These are phyloP conservation scores for Cryptosporidium ubiquitum DNA, from an alignment of 169 alveolate species.

Conservation along the genomic window DNA sequence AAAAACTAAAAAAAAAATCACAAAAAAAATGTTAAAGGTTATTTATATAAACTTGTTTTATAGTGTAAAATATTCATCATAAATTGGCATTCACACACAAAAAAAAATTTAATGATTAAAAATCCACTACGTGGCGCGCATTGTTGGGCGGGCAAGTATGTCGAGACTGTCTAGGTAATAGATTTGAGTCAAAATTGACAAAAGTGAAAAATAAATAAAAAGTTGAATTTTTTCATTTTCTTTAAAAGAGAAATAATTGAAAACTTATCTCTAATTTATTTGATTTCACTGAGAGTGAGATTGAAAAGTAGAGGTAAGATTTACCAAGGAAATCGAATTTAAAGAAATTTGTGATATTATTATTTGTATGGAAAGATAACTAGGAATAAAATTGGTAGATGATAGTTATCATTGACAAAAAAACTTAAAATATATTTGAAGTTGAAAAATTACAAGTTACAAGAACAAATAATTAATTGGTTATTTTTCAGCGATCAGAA, in stretches of 20 bases:
- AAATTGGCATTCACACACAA: neutral
- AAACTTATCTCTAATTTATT: neutral
- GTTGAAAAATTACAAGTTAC: neutral
- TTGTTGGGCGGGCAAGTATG: neutral
- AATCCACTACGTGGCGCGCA: constrained; percentile 50
- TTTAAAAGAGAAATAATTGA: neutral
- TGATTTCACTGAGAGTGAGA: neutral
- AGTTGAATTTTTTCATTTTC: neutral
- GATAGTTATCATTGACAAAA: neutral
- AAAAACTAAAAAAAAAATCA: neutral
- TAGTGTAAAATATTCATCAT: neutral
- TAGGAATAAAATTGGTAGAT: neutral
- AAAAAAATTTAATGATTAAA: neutral
- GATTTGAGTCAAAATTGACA: constrained; percentile 51
- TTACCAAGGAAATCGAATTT: neutral
- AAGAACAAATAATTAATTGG: neutral
- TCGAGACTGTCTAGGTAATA: constrained; percentile 54
- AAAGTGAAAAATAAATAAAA: neutral
- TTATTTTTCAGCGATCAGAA: neutral
- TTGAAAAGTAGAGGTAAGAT: neutral
- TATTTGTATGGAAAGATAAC: neutral
- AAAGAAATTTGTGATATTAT: constrained; percentile 2
- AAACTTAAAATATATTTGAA: neutral
- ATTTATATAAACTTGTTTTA: neutral
- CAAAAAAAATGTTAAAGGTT: neutral